Evolutionary conservation across 2,329 filamentous ascomycete species (phyloP).

Genomic region (Plenodomus biglobosus): DNA sequence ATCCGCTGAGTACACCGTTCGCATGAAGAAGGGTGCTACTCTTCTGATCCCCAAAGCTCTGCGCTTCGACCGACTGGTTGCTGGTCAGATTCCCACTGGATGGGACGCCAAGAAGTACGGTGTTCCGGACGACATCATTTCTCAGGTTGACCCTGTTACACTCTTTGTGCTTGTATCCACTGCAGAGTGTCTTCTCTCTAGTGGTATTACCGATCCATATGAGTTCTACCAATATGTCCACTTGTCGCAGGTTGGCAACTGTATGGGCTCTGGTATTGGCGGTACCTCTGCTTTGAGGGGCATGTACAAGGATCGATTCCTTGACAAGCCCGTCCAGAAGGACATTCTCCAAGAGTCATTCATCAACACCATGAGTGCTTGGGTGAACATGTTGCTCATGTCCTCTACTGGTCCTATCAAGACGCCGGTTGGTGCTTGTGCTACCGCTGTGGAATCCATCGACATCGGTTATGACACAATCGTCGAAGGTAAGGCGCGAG

Average conservation of each 20-base stretch:
- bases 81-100: conserved; percentile 93
- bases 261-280: conserved; percentile 97
- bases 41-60: conserved; percentile 96
- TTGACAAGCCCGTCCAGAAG: conserved; percentile 97
- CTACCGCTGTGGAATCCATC: conserved; percentile 93
- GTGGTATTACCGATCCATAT: conserved; percentile 97
- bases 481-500: conserved; percentile 93
- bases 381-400: conserved; percentile 98
- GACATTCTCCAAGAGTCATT: conserved; percentile 99
- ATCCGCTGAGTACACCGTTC: conserved; percentile 90
- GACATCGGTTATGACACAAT: conserved; percentile 99
- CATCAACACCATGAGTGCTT: conserved; percentile 99
- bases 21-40: conserved; percentile 91
- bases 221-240: conserved; percentile 99
- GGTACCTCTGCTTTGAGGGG: conserved; percentile 87
- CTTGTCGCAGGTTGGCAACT: conserved; percentile 96
- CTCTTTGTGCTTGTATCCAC: conserved; percentile 93
- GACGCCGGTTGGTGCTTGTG: conserved; percentile 96
- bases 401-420: conserved; percentile 98
- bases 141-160: conserved; percentile 94
- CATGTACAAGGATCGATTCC: conserved; percentile 97
- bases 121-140: conserved; percentile 95
- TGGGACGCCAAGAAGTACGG: conserved; percentile 98
- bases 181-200: conserved; percentile 83
- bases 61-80: conserved; percentile 94